Conservation (phyloP, 169 alveolate genomes). For the Amoebophrya sp. region DNA sequence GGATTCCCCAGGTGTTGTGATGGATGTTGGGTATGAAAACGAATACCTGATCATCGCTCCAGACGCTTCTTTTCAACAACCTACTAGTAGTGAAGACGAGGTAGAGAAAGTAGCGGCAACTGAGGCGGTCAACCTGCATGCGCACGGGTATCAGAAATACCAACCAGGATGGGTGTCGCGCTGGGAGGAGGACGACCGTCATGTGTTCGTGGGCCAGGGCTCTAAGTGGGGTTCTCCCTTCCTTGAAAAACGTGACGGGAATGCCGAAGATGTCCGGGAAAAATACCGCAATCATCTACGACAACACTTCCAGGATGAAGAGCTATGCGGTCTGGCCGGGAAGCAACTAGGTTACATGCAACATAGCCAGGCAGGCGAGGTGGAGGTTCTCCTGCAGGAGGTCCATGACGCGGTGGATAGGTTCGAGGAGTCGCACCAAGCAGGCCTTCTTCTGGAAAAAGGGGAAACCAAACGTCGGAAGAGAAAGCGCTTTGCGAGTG, state of each 20-base stretch:
- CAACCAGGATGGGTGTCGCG: background rate
- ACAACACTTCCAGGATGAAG: no score
- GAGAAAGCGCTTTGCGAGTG: background rate
- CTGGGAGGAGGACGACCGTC: no score
- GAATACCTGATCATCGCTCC: background rate
- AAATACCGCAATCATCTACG: no score
- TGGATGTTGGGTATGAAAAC: background rate
- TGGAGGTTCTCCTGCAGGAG: background rate
- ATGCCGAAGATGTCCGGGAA: no score
- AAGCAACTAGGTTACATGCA: background rate
- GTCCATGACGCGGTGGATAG: background rate
- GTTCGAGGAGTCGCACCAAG: background rate
- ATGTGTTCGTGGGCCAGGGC: no score
- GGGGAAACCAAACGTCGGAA: background rate
- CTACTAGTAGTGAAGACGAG: no score
- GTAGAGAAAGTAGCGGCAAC: background rate
- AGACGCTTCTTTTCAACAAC: background rate
- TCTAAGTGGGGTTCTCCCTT: no score
- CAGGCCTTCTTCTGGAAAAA: background rate
- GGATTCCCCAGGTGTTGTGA: background rate
- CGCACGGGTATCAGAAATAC: background rate
- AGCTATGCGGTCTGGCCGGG: no score
- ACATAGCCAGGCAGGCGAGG: background rate
- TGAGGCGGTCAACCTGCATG: background rate
- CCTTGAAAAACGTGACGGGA: no score